Base-by-base conservation (phyloP, 2,329 filamentous ascomycete species). In the Scedosporium dehoogii region DNA sequence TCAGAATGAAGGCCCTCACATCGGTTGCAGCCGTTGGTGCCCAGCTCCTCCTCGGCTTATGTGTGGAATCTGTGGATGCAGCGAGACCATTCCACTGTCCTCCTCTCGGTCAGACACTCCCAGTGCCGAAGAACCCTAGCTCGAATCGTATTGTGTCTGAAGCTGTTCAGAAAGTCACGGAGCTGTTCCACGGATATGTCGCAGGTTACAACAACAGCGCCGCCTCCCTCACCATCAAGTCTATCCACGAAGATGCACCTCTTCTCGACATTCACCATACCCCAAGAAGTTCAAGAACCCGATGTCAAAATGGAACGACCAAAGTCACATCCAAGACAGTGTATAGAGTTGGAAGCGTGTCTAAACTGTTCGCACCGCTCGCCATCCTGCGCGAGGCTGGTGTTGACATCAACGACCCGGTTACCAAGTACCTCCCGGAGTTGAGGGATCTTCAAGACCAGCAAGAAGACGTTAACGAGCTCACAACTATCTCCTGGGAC, bases 401-500 rank as follows among this genome's bases (percentile, higher is more conserved):
- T 2, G 68, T 76, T 12, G 68, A 72, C 14, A 59, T 74, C 69
- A 72, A 79, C 2, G 75, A 75, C 56, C 76, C 76, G 0, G 71
- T 83, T 4, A 73, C 78, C 1, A 73, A 78, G 42, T 78, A 79
- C 60, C 68, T 81, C 5, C 77, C 79, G 0, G 72, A 75, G 58
- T 66, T 75, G 51, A 68, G 63, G 46, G 64, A 69, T 4, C 62
- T 67, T 21, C 66, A 67, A 2, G 66, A 60, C 4, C 61, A 68
- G 1, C 60, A 68, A 6, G 70, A 74, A 56, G 66, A 67, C 3
- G 68, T 77, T 6, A 68, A 70, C 25, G 68, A 55, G 29, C 29
- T 61, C 14, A 61, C 59, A 63, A 25, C 69, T 29, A 65, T 68
- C 9, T 68, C 69, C 9, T 74, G 72, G 72, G 67, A 72, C 18